Evolutionary conservation across 805 yeast genomes (phyloP).

Genomic region (Yarrowia alimentaria): DNA sequence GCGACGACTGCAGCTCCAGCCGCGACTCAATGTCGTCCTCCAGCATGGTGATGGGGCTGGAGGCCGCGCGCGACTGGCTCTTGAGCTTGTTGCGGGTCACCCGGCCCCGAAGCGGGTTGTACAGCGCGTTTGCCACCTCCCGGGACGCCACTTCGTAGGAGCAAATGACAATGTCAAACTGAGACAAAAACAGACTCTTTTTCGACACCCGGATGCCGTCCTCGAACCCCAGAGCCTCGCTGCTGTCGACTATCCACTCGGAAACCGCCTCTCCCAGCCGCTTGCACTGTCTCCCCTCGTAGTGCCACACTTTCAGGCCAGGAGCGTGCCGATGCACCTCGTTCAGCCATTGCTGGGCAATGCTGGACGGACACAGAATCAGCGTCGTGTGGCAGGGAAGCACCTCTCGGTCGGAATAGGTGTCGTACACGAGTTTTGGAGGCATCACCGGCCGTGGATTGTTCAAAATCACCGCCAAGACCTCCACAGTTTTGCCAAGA

Average conservation of each 20-base stretch:
- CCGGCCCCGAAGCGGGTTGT: slow-evolving; percentile 47
- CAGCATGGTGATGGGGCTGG: too few species aligned
- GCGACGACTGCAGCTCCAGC: slow-evolving; percentile 53
- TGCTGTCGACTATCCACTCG: too few species aligned
- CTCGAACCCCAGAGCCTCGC: slow-evolving; percentile 26
- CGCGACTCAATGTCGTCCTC: slow-evolving; percentile 30
- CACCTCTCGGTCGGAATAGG: slow-evolving; percentile 47
- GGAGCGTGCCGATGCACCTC: slow-evolving; percentile 67
- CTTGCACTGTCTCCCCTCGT: slow-evolving; percentile 66
- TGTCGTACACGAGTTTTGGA: slow-evolving; percentile 36
- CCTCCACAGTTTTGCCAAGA: slow-evolving; percentile 88
- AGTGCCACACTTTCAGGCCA: slow-evolving; percentile 56
- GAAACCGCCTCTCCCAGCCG: too few species aligned
- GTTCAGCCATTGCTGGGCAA: slow-evolving; percentile 79
- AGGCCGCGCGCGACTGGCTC: slow-evolving; percentile 41
- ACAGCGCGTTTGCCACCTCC: slow-evolving; percentile 78
- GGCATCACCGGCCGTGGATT: slow-evolving; percentile 51
- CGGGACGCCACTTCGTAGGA: slow-evolving; percentile 68
- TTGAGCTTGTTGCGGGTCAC: slow-evolving; percentile 12
- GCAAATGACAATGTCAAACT: slow-evolving; percentile 75
- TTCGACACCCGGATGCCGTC: neutral
- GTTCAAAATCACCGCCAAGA: slow-evolving; percentile 60
- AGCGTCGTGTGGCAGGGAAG: slow-evolving; percentile 65
- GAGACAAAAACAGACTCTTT: slow-evolving; percentile 55
- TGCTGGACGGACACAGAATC: slow-evolving; percentile 82